These are phyloP conservation scores for Ramalina intermedia DNA, from an alignment of 495 filamentous ascomycete species.

Conservation along the genomic window DNA sequence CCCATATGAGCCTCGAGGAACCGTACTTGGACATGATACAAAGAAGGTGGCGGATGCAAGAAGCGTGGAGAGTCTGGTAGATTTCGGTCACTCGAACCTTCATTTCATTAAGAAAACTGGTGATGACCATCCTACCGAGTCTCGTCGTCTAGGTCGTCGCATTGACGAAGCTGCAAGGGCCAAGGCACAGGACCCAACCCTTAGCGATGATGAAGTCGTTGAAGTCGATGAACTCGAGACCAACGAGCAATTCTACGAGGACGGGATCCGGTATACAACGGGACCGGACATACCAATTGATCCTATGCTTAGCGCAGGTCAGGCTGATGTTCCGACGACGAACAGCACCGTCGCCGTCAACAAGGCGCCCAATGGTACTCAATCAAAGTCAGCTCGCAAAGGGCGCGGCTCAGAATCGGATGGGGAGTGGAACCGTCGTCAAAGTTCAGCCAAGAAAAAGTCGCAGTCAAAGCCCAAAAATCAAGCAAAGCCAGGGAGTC, in stretches of 20 bases:
- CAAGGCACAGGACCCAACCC: slow-evolving; percentile 26
- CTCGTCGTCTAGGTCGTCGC: slow-evolving; percentile 31
- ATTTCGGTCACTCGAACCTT: slow-evolving; percentile 71
- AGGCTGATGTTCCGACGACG: slow-evolving; percentile 2
- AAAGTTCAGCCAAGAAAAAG: neutral
- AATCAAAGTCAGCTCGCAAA: neutral
- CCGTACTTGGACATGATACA: slow-evolving; percentile 78
- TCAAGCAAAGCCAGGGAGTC: neutral
- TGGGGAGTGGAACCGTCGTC: neutral
- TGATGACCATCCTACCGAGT: slow-evolving; percentile 29
- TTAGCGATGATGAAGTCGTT: slow-evolving; percentile 27
- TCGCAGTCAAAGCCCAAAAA: neutral
- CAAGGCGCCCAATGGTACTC: neutral
- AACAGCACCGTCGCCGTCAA: neutral
- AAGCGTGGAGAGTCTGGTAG: slow-evolving; percentile 73
- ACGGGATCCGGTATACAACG: slow-evolving; percentile 17
- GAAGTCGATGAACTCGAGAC: slow-evolving; percentile 12
- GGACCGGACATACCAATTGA: slow-evolving; percentile 34
- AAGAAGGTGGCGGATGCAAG: slow-evolving; percentile 74
- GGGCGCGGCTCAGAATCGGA: neutral
- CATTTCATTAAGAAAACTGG: slow-evolving; percentile 52
- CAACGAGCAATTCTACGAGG: slow-evolving; percentile 9
- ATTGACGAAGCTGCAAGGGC: slow-evolving; percentile 35
- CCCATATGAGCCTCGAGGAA: slow-evolving; percentile 72
- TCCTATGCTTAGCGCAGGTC: slow-evolving; percentile 27